phyloP scores from a whole-genome alignment of 1,139 yeast genomes.

The Zhuliangozyma blackwelliae region DNA sequence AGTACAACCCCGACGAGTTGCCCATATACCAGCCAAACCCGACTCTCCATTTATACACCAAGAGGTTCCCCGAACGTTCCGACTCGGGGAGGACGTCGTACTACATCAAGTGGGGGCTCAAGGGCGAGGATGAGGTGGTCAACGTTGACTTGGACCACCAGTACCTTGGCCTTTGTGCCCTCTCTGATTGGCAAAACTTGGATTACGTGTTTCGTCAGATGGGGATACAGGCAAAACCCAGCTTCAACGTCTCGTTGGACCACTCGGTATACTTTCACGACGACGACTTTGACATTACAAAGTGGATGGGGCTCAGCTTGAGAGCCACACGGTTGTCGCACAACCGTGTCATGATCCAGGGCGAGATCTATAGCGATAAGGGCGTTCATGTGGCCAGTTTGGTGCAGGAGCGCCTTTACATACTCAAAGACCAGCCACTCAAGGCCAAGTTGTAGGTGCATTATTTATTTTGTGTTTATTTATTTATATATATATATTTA shows the following conservation, averaged over 20 bases:
- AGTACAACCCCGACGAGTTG: not conserved
- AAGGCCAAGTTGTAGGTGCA: slow-evolving; percentile 26
- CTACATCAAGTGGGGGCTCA: slow-evolving; percentile 39
- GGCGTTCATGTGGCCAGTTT: slow-evolving; percentile 38
- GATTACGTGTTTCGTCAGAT: slow-evolving; percentile 8
- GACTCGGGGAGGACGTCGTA: slow-evolving; percentile 27
- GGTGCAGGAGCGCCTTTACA: slow-evolving; percentile 41
- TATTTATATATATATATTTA: slow-evolving; percentile 1
- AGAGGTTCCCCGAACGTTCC: slow-evolving; percentile 3
- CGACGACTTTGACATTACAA: slow-evolving; percentile 37
- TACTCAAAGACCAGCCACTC: slow-evolving; percentile 24
- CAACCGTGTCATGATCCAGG: slow-evolving; percentile 36
- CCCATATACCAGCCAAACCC: slow-evolving; percentile 2
- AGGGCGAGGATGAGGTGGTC: slow-evolving; percentile 9
- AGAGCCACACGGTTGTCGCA: slow-evolving; percentile 34
- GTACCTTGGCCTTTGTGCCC: slow-evolving; percentile 56
- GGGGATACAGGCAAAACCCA: slow-evolving; percentile 18
- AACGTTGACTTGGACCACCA: slow-evolving; percentile 25
- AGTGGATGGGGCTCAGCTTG: slow-evolving; percentile 35
- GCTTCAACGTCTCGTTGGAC: slow-evolving; percentile 36
- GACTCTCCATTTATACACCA: slow-evolving; percentile 3
- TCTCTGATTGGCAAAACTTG: slow-evolving; percentile 42
- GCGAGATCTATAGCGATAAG: slow-evolving; percentile 29
- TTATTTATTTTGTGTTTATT: slow-evolving; percentile 1
- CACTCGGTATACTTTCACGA: slow-evolving; percentile 42